These are phyloP conservation scores for Diaporthe ampelina DNA, from an alignment of 2,329 filamentous ascomycete species.

Conservation along the genomic window DNA sequence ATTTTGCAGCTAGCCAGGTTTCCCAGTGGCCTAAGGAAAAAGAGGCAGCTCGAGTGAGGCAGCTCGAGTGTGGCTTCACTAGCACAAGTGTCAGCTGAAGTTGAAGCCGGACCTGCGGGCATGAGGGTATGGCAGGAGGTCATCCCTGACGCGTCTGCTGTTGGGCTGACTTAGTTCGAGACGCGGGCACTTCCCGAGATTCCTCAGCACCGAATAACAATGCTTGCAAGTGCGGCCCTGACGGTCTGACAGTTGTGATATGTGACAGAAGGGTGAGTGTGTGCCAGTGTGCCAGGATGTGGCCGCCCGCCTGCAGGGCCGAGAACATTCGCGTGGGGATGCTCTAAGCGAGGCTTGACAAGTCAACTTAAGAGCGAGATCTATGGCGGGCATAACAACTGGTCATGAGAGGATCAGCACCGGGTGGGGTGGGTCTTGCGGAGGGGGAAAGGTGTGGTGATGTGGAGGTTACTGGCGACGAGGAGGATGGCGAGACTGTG, in stretches of 20 bases:
- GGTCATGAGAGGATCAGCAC: conserved; percentile 22
- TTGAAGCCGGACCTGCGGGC: conserved; percentile 34
- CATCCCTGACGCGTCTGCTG: not conserved
- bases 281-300: not conserved
- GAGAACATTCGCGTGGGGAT: conserved; percentile 8
- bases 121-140: conserved; percentile 5
- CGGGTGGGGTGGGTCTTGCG: not conserved
- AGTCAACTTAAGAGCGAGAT: conserved; percentile 16
- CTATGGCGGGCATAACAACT: conserved; percentile 2
- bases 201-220: conserved; percentile 20
- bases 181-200: conserved; percentile 23
- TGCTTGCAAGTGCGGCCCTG: not conserved
- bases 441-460: not conserved
- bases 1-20: conserved; percentile 1
- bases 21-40: not conserved
- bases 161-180: conserved; percentile 3
- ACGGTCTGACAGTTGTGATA: conserved; percentile 32
- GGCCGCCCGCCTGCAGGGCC: conserved; percentile 26
- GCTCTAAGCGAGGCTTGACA: conserved; percentile 24
- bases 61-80: conserved; percentile 8
- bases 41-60: too few species aligned
- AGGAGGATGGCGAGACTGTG: not conserved
- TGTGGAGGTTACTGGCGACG: not conserved
- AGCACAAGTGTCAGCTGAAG: conserved; percentile 40
- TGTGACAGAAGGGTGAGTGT: conserved; percentile 5